These are phyloP conservation scores for Colletotrichum magnum DNA, from an alignment of 2,329 filamentous ascomycete genomes.

Conservation along the genomic window DNA sequence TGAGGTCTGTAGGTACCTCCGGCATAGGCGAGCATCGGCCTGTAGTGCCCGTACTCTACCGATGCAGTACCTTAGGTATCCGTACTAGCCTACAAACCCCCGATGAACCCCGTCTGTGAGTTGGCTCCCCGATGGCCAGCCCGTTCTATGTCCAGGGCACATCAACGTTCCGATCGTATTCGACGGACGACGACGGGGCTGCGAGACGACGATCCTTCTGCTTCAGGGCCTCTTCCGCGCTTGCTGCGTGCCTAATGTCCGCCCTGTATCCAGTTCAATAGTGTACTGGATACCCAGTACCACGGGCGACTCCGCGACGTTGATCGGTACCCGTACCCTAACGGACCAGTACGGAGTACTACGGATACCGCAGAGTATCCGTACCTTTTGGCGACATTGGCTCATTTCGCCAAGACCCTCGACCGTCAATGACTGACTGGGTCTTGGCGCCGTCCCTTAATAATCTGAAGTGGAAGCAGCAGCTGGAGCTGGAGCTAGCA, in stretches of 20 bases:
- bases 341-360: too few relatives aligned
- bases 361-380: too few relatives aligned
- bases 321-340: too few relatives aligned
- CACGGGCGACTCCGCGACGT: too few relatives aligned
- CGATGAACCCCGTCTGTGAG: conserved; percentile 20
- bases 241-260: conserved; percentile 19
- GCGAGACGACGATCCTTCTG: conserved; percentile 29
- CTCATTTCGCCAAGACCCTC: conserved; percentile 33
- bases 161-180: conserved; percentile 23
- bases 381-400: conserved; percentile 23
- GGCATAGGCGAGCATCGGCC: too few relatives aligned
- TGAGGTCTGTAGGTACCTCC: too few relatives aligned
- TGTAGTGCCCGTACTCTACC: too few relatives aligned
- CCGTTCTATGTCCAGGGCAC: conserved; percentile 32
- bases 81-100: neutral
- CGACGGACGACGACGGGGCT: neutral
- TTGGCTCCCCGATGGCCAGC: conserved; percentile 25
- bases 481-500: conserved; percentile 18
- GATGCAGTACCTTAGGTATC: too few relatives aligned
- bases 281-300: too few relatives aligned
- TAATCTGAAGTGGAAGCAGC: conserved; percentile 8
- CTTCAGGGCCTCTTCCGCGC: conserved; percentile 15
- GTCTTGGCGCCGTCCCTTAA: conserved; percentile 34
- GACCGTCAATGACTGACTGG: conserved; percentile 9
- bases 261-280: neutral